phyloP scores from a whole-genome alignment of 2,329 filamentous ascomycete genomes.

The Colletotrichum sp. region DNA sequence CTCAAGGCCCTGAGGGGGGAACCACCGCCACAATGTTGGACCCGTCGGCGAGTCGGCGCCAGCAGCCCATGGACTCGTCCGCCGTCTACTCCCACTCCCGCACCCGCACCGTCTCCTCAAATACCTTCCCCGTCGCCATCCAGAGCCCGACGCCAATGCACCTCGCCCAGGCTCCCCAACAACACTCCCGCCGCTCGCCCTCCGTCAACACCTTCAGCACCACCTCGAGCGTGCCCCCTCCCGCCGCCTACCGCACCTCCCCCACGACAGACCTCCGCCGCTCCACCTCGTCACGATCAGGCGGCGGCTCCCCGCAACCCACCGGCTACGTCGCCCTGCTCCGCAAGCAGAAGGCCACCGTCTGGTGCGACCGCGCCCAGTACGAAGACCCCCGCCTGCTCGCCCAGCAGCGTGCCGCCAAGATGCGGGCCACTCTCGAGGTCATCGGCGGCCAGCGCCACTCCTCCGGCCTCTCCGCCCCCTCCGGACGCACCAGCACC shows the following conservation, averaged over 20 bases:
- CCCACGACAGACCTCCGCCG: slow-evolving; percentile 68
- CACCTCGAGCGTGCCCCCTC: slow-evolving; percentile 69
- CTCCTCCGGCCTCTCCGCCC: slow-evolving; percentile 48
- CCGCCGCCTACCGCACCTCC: slow-evolving; percentile 61
- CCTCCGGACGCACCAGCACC: slow-evolving; percentile 63
- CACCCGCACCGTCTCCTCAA: slow-evolving; percentile 63
- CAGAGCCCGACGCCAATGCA: slow-evolving; percentile 35
- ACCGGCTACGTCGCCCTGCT: slow-evolving; percentile 95
- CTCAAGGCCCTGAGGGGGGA: background rate
- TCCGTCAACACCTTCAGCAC: slow-evolving; percentile 74
- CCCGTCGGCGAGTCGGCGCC: slow-evolving; percentile 27
- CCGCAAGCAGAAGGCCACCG: slow-evolving; percentile 95
- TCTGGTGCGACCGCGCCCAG: slow-evolving; percentile 96
- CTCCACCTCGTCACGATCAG: slow-evolving; percentile 82
- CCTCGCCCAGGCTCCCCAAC: slow-evolving; percentile 36
- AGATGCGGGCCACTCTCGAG: slow-evolving; percentile 84
- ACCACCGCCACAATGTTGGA: slow-evolving; percentile 16
- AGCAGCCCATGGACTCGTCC: slow-evolving; percentile 25
- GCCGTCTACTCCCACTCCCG: slow-evolving; percentile 57
- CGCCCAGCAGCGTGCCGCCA: slow-evolving; percentile 85
- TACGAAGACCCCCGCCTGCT: slow-evolving; percentile 85
- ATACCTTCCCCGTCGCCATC: slow-evolving; percentile 46
- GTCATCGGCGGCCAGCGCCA: slow-evolving; percentile 67
- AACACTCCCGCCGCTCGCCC: slow-evolving; percentile 62
- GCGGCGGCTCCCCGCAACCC: slow-evolving; percentile 52